Base-by-base conservation (phyloP, 371 early-diverging fungal species). In the Mortierella sp. region DNA sequence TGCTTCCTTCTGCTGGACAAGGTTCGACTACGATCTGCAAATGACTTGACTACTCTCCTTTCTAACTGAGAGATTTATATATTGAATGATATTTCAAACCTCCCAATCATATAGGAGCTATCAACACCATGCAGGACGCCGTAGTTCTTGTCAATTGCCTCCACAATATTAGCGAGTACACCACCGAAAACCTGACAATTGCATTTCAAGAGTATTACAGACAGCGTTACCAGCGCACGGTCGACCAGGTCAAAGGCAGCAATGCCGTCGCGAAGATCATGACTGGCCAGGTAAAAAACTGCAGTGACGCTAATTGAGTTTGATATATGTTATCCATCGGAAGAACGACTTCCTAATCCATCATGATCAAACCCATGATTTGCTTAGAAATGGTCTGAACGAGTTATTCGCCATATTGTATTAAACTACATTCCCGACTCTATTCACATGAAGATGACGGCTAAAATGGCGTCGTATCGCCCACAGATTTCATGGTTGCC, bases 401-500 rank as follows among this genome's bases (percentile, higher is more conserved):
- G 70, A 2, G 4, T 66, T 30, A 20, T 65, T 28, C 72, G 62
- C 24, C 61, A 51, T 59, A 20, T 61, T 12, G 0, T 58, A n/a
- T 49, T 51, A 45, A 28, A 71, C 37, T 58, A 12, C 18, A 40
- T 68, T n/a, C 70, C 70, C 10, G 14, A 28, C 8, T 70, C 40
- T 24, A 5, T 70, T 1, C 63, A 70, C 8, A 11, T 14, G 0
- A 30, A 49, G 28, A 24, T 22, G 1, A 24, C 26, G n/a, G 43
- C n/a, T 26, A 62, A 62, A 26, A 24, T 14, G 4, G 18, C 32
- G 8, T 62, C 30, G 18, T 70, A 70, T 39, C 70, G 70, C 26
- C 70, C 70, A 20, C 70, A 70, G 55, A 62, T 62, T 2, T 20
- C 62, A 12, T 68, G 59, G 61, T 28, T 68, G 10, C 68, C 68